Evolutionary conservation across 495 filamentous ascomycete species (phyloP), one percentile per base, ranked within the genome.

Genomic region (Echria macrotheca): DNA sequence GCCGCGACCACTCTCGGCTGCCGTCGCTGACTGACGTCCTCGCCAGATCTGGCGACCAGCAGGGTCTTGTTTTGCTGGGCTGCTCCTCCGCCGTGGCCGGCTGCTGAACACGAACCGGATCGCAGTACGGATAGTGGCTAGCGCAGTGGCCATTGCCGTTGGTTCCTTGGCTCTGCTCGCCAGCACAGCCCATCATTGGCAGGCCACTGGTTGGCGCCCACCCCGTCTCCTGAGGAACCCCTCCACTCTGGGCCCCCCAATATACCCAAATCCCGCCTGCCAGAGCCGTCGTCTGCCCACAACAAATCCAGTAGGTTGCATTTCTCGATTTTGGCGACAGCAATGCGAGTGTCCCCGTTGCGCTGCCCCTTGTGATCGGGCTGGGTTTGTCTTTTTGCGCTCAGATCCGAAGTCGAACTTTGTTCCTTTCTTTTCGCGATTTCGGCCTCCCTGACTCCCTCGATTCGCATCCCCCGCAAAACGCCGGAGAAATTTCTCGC

Each of bases 281-380:
- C 49, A 21, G 15, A 17, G 15, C 39, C 22, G 39, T 21, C 18
- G 19, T 51, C 41, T 36, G 29, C 49, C n/a, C 53, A 59, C 54
- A 51, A 63, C 58, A 60, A 55, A 49, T 23, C n/a, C 40, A 32
- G 57, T 61, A 59, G 41, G 63, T 59, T 54, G 44, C 33, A 50
- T 52, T 44, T 49, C 32, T 43, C 37, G 22, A 18, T 38, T 17
- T 29, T 15, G 22, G 49, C 42, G 12, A 33, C 51, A 50, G 37
- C 55, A 37, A 55, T 54, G 46, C 50, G 47, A 49, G 1, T 46
- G 10, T 23, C 17, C 37, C 25, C 29, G 15, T 35, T 18, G 23
- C 35, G 25, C 29, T 14, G 14, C 37, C 35, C 21, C 8, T 24
- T 36, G 46, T 52, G n/a, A 40, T 46, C 32, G 22, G 43, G 5